These are phyloP conservation scores for Saturnispora dispora DNA, from an alignment of 805 yeast genomes.

Conservation along the genomic window DNA sequence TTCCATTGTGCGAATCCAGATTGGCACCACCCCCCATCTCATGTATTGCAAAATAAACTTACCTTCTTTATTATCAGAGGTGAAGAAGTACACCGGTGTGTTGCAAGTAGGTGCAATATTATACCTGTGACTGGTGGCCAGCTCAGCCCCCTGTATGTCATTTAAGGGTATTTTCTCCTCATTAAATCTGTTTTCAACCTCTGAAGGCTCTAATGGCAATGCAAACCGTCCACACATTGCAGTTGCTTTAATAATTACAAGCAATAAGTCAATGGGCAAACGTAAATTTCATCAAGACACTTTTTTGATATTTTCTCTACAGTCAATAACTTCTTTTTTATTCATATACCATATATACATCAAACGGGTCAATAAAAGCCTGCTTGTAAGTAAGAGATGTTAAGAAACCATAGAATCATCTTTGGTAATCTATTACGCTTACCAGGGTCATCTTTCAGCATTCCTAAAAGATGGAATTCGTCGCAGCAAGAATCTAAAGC, in stretches of 20 bases:
- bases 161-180: conserved; percentile 17
- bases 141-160: conserved; percentile 16
- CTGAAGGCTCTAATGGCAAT: conserved; percentile 30
- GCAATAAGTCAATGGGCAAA: neutral
- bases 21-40: conserved; percentile 78
- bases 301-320: neutral
- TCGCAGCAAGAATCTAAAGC: neutral
- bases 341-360: neutral
- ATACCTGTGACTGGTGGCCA: conserved; percentile 26
- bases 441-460: neutral
- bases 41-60: conserved; percentile 35
- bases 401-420: neutral
- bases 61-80: conserved; percentile 1
- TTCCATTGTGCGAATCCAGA: conserved; percentile 40
- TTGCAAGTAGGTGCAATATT: conserved; percentile 55
- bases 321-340: neutral
- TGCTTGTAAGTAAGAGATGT: neutral
- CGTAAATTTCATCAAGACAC: neutral
- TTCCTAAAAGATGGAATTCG: neutral
- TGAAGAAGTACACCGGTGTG: conserved; percentile 32
- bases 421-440: neutral
- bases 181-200: conserved; percentile 33
- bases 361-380: neutral
- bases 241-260: neutral
- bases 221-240: conserved; percentile 32